Base-by-base conservation (phyloP, 225 moss, liverwort and hornwort genomes). In the Asterella californica region DNA sequence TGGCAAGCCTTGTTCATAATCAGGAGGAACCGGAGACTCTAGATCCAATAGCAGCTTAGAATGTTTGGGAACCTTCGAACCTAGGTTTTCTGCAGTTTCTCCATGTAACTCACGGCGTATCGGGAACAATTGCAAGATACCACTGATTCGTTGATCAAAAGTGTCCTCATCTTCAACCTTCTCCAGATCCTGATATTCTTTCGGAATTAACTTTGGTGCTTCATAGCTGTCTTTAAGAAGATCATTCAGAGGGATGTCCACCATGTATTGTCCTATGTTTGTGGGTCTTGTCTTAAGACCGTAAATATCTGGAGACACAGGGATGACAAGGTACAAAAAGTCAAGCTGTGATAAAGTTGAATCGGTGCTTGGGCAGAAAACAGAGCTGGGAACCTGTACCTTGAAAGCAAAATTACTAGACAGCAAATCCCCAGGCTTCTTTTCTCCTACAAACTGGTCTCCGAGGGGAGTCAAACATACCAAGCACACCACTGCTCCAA, bases 241-340 rank as follows among this genome's bases (percentile, higher is more conserved):
- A 48, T 90, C 81, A 79, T 77, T 70, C 65, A 90, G 57, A 15
- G 87, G 72, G 25, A 88, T 86, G 71, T 86, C 87, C 69, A 82
- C 81, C 87, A 87, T 87, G 21, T 79, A 84, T 2, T 76, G 78
- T 45, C 82, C 77, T 11, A 90, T 79, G 76, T 90, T 83, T 61
- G 78, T 69, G 4, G 84, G 25, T 70, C 81, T 82, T 76, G 90
- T 84, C 61, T 76, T 79, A 50, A 90, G 70, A 36, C 87, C 83
- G 76, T 90, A 90, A 19, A 90, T 83, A 82, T 87, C 90, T 90
- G 87, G 69, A 81, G 19, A 73, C 65, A 55, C 67, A 68, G 14
- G 14, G 21, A 60, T 10, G 27, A 78, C 27, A 49, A 22, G n/a
- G 45, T 1, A 11, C 57, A 75, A 33, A 10, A 9, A 29, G 9